Evolutionary conservation across 1,139 yeast genomes (phyloP).

Genomic region (Hyphopichia wangnamkhiaoensis): DNA sequence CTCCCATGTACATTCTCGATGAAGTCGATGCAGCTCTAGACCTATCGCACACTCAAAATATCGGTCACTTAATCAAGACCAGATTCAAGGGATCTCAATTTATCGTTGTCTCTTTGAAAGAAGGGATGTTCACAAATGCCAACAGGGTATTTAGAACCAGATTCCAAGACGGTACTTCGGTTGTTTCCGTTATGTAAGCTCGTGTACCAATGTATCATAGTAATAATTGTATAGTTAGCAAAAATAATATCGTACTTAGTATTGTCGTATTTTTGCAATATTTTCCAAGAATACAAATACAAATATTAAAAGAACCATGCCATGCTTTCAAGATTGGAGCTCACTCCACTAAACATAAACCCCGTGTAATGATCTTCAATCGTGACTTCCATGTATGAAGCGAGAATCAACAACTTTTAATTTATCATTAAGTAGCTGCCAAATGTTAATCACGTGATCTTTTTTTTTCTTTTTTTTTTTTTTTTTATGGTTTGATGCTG

Average conservation of each 20-base stretch:
- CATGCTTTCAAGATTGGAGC: too few relatives aligned
- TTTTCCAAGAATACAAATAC: too few relatives aligned
- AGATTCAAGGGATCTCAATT: constrained; percentile 95
- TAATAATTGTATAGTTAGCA: too few relatives aligned
- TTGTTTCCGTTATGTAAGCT: constrained; percentile 65
- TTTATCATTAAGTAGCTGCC: too few relatives aligned
- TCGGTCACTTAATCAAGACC: constrained; percentile 94
- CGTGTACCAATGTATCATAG: neutral
- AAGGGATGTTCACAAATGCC: constrained; percentile 98
- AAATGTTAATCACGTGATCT: neutral
- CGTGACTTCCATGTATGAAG: too few relatives aligned
- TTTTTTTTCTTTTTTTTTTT: too few relatives aligned
- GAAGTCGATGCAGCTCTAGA: constrained; percentile 99
- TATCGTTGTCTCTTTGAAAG: constrained; percentile 93
- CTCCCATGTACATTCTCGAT: constrained; percentile 96
- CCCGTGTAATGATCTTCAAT: too few relatives aligned
- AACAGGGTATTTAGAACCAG: constrained; percentile 90
- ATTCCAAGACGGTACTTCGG: constrained; percentile 95
- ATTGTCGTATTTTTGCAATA: neutral
- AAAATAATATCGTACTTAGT: too few relatives aligned
- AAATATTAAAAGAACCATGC: too few relatives aligned
- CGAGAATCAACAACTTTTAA: too few relatives aligned
- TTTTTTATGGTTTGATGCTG: neutral
- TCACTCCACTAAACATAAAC: too few relatives aligned
- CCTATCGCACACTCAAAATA: constrained; percentile 94